Evolutionary conservation across 495 filamentous ascomycete species (phyloP), one percentile per base, ranked within the genome.

Genomic region (Penicillium parvum): DNA sequence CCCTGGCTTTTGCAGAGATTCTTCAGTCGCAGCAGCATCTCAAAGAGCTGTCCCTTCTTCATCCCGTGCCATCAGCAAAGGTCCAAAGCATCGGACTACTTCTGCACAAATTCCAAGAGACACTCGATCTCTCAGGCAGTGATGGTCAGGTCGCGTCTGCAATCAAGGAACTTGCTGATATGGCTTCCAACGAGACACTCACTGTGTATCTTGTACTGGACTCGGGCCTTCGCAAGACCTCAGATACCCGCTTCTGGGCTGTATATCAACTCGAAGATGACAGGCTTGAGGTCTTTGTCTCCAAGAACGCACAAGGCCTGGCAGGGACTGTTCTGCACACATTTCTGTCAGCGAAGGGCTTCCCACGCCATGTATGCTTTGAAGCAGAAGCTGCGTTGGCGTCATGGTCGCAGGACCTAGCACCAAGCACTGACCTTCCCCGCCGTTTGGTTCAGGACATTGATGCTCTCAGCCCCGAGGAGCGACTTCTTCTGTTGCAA

Each of bases 251-350:
- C 22, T 80, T 79, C 47, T 81, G 77, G 78, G 71, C 68, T 12
- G 69, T 81, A 3, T 77, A 71, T 40, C 66, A 74, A 25, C 45
- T 66, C 12, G 71, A 80, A 15, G 38, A 52, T 0, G 64, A 72
- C 12, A 60, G 56, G 3, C 37, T 72, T 6, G 69, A 75, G 17
- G 58, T 82, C 8, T 82, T 73, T 35, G 52, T 73, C 2, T 82
- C 78, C 8, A 78, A 78, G 41, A 76, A 75, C 21, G 71, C 70
- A 0, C 66, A 65, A 14, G 73, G 77, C 37, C 43, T 77, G 2
- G 55, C 63, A 5, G 66, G 69, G 3, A 74, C 75, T 2, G 61
- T 81, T 6, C 50, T 82, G 8, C 78, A 82, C 45, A 77, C 78
- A 0, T 81, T 75, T 47, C 52, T 82, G 0, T 78, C 76, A 4